Percentiles rank a stretch among this genome's conserved stretches.
Conservation (phyloP, 2,329 filamentous ascomycete species). For the Pseudogymnoascus sp. region DNA sequence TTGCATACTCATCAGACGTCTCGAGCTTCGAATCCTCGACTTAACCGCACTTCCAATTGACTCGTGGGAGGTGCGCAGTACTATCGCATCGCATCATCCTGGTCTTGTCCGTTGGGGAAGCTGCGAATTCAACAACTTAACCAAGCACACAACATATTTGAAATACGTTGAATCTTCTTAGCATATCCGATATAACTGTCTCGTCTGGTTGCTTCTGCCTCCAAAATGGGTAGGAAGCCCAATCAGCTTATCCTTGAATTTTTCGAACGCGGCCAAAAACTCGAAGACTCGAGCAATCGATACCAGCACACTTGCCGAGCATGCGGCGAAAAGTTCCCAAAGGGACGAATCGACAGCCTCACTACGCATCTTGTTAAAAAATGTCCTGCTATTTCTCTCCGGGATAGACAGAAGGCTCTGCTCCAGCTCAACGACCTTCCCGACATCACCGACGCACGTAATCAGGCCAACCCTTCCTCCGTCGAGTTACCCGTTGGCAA, state of each 20-base stretch:
- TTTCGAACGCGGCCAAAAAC: constrained; percentile 79
- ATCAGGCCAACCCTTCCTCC: constrained; percentile 31
- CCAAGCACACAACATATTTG: not conserved
- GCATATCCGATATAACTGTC: not conserved
- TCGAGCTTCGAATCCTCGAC: not conserved
- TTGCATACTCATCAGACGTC: not conserved
- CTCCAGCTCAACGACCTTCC: constrained; percentile 65
- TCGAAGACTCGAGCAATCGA: constrained; percentile 82
- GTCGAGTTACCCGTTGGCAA: constrained; percentile 38
- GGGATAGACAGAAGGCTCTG: constrained; percentile 68
- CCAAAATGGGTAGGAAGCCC: constrained; percentile 69
- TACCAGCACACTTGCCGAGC: constrained; percentile 87
- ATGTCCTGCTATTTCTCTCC: constrained; percentile 70
- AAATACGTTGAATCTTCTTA: not conserved
- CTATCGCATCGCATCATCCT: not conserved
- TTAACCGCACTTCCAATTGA: not conserved
- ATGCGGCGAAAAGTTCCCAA: constrained; percentile 83
- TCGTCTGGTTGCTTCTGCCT: not conserved
- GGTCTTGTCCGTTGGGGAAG: not conserved
- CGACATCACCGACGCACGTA: constrained; percentile 36
- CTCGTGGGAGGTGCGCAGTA: not conserved
- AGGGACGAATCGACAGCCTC: constrained; percentile 78
- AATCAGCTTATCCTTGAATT: constrained; percentile 81
- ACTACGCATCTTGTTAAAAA: constrained; percentile 77
- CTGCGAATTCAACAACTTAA: not conserved